Base-by-base conservation (phyloP, 2,329 filamentous ascomycete species). In the Alternaria triticimaculans region DNA sequence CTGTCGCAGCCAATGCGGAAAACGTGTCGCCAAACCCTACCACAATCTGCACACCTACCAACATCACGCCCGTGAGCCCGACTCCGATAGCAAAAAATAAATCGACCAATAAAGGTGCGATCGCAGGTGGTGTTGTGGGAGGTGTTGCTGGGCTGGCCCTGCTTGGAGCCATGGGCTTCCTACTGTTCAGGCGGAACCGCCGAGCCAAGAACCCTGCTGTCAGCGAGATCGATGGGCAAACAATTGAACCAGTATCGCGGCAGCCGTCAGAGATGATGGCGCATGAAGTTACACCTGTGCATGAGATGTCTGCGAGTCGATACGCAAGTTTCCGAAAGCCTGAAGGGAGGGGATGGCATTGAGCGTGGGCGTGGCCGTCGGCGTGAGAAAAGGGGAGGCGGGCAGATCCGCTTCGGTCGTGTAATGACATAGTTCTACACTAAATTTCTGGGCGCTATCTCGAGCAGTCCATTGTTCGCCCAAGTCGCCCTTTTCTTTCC, bases 111-210 rank as follows among this genome's bases (percentile, higher is more conserved):
- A 55, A 26, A 33, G 58, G 58, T 20, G 58, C 53, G 14, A 61
- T 61, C 4, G 58, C 58, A 25, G 58, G 58, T 44, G 58, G 58
- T 5, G 54, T 58, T 5, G 58, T 61, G 4, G 58, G 58, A 20
- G 58, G 58, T 14, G 21, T 61, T n/a, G 58, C 23, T 4, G 54
- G 58, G 6, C 21, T 61, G 14, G 58, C 58, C n/a, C 14, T 53
- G 30, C 49, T 53, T 25, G 28, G 49, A 7, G 20, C 49, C 6
- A 14, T 53, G 3, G 49, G 49, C 30, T 53, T 53, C 37, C 49
- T 53, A 9, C 37, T 53, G 14, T 53, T 41, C 4, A 37, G 49
- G 20, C 49, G 30, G 14, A 53, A 53, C 15, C 49, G 49, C 30
- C 49, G 49, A 15, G 20, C 30, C 21, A 53, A 23, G 30, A 6